Conservation (phyloP, 2,329 filamentous ascomycete species). For the Eutypella sp. region DNA sequence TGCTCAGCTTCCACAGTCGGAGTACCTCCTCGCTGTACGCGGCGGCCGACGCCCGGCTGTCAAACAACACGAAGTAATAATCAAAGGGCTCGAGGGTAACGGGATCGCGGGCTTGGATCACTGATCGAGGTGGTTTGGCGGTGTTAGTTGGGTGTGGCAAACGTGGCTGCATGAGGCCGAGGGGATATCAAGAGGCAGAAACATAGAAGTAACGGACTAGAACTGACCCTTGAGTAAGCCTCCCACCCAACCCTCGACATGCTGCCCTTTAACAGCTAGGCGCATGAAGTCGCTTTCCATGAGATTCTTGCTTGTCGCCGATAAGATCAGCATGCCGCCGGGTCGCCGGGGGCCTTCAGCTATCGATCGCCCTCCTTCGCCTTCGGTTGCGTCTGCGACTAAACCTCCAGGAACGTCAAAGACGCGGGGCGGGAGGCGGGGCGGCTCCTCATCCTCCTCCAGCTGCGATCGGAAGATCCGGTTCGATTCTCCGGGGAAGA, state of each 20-base stretch:
- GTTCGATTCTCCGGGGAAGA: conserved; percentile 49
- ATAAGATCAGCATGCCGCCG: conserved; percentile 48
- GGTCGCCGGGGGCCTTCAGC: conserved; percentile 11
- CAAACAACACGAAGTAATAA: conserved; percentile 67
- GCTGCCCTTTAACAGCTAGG: conserved; percentile 54
- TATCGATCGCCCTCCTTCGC: neutral
- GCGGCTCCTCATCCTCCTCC: too few relatives aligned
- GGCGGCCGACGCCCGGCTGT: conserved; percentile 50
- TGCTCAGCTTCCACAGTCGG: conserved; percentile 44
- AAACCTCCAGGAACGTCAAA: conserved; percentile 5
- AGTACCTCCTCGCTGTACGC: conserved; percentile 54
- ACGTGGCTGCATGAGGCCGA: neutral
- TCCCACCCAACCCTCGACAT: conserved; percentile 64
- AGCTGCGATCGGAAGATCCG: conserved; percentile 11
- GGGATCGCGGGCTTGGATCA: conserved; percentile 61
- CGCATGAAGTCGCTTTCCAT: conserved; percentile 67
- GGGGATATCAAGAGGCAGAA: neutral
- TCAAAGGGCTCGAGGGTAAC: conserved; percentile 58
- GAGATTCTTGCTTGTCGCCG: conserved; percentile 54
- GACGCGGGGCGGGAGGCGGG: conserved; percentile 2
- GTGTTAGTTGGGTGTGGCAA: conserved; percentile 4
- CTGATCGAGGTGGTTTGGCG: conserved; percentile 23
- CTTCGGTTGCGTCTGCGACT: neutral
- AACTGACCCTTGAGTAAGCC: conserved; percentile 56
- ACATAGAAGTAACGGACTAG: conserved; percentile 1